Evolutionary conservation across 2,329 filamentous ascomycete species (phyloP).

Genomic region (Monosporascus sp.): DNA sequence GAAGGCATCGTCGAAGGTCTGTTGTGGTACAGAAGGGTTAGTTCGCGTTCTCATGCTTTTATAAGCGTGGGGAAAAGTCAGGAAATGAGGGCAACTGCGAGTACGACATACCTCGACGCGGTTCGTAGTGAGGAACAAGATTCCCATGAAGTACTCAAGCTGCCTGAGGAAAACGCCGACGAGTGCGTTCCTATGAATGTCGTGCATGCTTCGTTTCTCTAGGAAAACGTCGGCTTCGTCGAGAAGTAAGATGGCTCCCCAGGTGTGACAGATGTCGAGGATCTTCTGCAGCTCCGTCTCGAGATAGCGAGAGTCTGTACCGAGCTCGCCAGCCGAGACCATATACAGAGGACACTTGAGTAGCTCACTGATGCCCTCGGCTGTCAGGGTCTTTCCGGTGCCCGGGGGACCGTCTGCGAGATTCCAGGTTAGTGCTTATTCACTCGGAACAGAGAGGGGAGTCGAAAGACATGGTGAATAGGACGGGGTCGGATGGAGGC

Average conservation of each 20-base stretch:
- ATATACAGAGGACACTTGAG: constrained; percentile 78
- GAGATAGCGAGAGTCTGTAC: constrained; percentile 67
- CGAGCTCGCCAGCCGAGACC: constrained; percentile 75
- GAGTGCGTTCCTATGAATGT: constrained; percentile 78
- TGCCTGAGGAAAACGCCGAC: constrained; percentile 83
- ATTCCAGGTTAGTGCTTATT: neutral
- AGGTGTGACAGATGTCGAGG: constrained; percentile 77
- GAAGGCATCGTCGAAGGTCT: constrained; percentile 87
- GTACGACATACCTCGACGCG: constrained; percentile 55
- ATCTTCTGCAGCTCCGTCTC: constrained; percentile 78
- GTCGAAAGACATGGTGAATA: too few relatives aligned
- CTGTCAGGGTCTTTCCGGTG: constrained; percentile 84
- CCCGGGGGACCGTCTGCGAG: constrained; percentile 67
- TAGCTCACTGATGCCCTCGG: constrained; percentile 78
- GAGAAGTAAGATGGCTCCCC: constrained; percentile 78
- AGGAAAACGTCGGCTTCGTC: constrained; percentile 84
- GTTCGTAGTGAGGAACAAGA: constrained; percentile 85
- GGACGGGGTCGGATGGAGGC: too few relatives aligned
- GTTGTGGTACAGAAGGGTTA: constrained; percentile 4
- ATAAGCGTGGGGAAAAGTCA: neutral
- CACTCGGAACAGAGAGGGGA: too few relatives aligned
- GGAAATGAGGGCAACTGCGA: neutral
- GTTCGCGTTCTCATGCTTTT: neutral
- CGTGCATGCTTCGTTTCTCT: constrained; percentile 75
- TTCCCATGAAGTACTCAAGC: constrained; percentile 88